Evolutionary conservation across 2,329 filamentous ascomycete species (phyloP), one percentile per base, ranked within the genome.

Genomic region (Lachnellula arida): DNA sequence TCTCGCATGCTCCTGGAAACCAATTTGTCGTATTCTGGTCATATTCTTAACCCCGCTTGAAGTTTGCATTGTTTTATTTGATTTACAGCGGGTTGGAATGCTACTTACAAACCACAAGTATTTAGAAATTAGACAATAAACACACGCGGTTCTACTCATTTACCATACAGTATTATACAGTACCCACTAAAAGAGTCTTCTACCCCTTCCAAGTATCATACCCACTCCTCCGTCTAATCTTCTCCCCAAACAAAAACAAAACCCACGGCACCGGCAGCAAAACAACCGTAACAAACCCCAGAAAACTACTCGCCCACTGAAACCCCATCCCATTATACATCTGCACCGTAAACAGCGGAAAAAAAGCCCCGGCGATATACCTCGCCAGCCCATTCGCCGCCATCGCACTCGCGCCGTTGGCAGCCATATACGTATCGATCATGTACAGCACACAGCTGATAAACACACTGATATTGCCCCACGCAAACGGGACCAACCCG

Each of bases 261-360:
- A 78, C 70, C 75, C 78, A 82, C 0, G 81, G 80, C n/a, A 82
- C 72, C 0, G 79, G 79, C 52, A 81, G 63, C 54, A 82, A 63
- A 0, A 67, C 71, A 1, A 80, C 32, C 1, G 78, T 72, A 8
- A 85, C 65, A 51, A 58, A 59, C 0, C 46, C 57, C 5, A 62
- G 35, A 9, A 59, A 72, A 70, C 2, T 67, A 22, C 23, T 72
- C 1, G 74, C 74, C 71, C 74, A 74, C 2, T 60, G 68, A 15
- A 74, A 71, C 0, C 71, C 72, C 14, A 76, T 60, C 2, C 51
- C 57, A 19, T 64, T 52, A 54, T 74, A 75, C 72, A 75, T 62
- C 57, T 82, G 79, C 0, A 85, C 69, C 0, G 81, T 79, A 60
- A 86, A 87, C 0, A 87, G 66, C 0, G 84, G 84, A 53, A 87